Percentiles rank a stretch among this genome's conserved stretches.
phyloP scores from a whole-genome alignment of 352 stramenopile species.

The Blastocystis sp. region DNA sequence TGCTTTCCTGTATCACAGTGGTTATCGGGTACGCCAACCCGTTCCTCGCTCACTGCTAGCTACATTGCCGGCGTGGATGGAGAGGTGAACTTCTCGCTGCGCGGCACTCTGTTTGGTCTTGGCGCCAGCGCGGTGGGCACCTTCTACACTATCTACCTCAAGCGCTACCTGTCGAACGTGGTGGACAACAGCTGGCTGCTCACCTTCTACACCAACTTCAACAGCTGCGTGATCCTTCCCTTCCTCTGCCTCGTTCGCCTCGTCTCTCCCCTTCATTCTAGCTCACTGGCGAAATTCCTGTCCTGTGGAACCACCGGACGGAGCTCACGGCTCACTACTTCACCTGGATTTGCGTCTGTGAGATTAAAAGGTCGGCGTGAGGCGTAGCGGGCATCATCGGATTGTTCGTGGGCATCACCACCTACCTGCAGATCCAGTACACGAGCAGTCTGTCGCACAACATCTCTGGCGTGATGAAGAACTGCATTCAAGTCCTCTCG shows the following conservation, averaged over 20 bases:
- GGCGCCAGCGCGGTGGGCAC: constrained; percentile 40
- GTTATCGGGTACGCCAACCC: constrained; percentile 9
- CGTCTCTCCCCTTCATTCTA: not conserved
- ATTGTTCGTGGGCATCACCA: constrained; percentile 55
- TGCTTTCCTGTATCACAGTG: constrained; percentile 51
- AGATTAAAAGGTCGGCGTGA: not conserved
- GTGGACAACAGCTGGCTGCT: constrained; percentile 41
- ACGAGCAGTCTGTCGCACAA: constrained; percentile 66
- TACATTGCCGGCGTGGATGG: constrained; percentile 62
- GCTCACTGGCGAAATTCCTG: constrained; percentile 2
- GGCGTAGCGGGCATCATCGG: constrained; percentile 40
- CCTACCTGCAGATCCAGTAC: constrained; percentile 56
- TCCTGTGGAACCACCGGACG: constrained; percentile 8
- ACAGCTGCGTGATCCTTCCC: constrained; percentile 46
- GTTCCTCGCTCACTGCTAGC: not conserved
- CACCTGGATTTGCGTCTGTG: constrained; percentile 26
- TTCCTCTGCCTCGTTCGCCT: not conserved
- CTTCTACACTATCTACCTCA: constrained; percentile 60
- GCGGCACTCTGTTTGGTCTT: constrained; percentile 51
- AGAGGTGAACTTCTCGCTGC: constrained; percentile 58
- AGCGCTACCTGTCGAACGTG: constrained; percentile 33
- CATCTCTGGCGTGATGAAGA: constrained; percentile 65
- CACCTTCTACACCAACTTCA: constrained; percentile 66
- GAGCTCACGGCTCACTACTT: constrained; percentile 31
- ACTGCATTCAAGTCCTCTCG: constrained; percentile 35